Base-by-base conservation (phyloP, 306 rosid genomes). In the Gynostemma pentaphyllum region DNA sequence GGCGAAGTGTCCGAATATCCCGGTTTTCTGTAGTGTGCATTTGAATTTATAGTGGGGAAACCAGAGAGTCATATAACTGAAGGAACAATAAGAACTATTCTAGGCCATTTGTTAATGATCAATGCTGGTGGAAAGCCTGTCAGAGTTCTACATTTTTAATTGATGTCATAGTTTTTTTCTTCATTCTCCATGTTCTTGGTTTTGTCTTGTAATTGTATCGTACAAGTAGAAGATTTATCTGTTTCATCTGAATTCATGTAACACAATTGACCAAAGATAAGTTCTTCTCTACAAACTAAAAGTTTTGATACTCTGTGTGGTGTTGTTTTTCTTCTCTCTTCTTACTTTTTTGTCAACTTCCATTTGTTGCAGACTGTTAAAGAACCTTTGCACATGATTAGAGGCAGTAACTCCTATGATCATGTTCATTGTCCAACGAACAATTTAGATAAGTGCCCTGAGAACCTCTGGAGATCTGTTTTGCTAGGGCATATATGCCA, bases 401-500 rank as follows among this genome's bases (percentile, higher is more conserved):
- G 76, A 45, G 82, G 68, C 65, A 74, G 62, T 49, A 67, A 70
- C 72, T 72, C 70, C 63, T 57, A 70, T 22, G 71, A 71, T 57
- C 63, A 71, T 71, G 72, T 44, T 57, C 52, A 5, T 63, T 56
- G 42, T 36, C 68, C 52, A 7, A 21, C 45, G 48, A 41, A 50
- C 32, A 62, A 65, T 62, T 42, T 62, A 39, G 72, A 66, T 48
- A 76, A 80, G 62, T 50, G 62, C 70, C 81, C 75, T n/a, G 72
- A 52, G 71, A 72, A 74, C 62, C 68, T 72, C 64, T 83, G 86
- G 83, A 82, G 84, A 74, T 77, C 77, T 76, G 72, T 80, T 47
- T 68, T 77, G 51, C 75, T 80, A 68, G 80, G 74, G 54, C 83
- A 67, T 46, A 64, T 85, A 66, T 68, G 65, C 75, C 85, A 81